Base-by-base conservation (phyloP, 2,329 filamentous ascomycete species). In the Pestalotiopsis sp. region DNA sequence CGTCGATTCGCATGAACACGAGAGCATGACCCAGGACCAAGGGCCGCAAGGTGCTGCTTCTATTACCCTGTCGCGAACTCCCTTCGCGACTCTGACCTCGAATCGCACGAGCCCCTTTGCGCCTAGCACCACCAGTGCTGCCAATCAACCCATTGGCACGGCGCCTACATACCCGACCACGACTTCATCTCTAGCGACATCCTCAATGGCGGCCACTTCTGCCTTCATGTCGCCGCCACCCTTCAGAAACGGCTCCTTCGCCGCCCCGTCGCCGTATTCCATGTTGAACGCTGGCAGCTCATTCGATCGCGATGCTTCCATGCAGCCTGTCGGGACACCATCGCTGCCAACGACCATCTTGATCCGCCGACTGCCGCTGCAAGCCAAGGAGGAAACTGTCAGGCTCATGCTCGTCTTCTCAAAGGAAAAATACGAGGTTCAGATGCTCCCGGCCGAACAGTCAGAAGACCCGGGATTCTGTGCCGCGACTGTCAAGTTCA, bases 351-450 rank as follows among this genome's bases (percentile, higher is more conserved):
- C 81, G 73, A 75, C 83, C 25, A 80, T 89, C 45, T 75, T 88
- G 61, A 87, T 90, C 69, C 85, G 86, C 66, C 82, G 84, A 71
- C 81, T 91, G 13, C 87, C 88, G 1, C 71, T 81, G 64, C 85
- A 86, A 72, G 87, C 85, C 3, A 84, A 85, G 1, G 84, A 88
- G 64, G 84, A 89, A 64, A 82, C 83, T 27, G 74, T 91, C 65
- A 82, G 84, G 61, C 77, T 87, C 38, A 90, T 90, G 87, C 81
- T 88, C 41, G 81, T 88, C 57, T 90, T 87, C 79, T 88, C 86
- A 65, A 83, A 89, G 72, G 87, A 90, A 49, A 79, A 89, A 13
- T 75, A 83, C 49, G 81, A 83, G 59, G 81, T 87, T 20, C 83
- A 89, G 71, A 78, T 90, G 31, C 77, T 90, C 3, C 80, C 85